phyloP scores from a whole-genome alignment of 257 asterid species.

The Capsicum chinense region DNA sequence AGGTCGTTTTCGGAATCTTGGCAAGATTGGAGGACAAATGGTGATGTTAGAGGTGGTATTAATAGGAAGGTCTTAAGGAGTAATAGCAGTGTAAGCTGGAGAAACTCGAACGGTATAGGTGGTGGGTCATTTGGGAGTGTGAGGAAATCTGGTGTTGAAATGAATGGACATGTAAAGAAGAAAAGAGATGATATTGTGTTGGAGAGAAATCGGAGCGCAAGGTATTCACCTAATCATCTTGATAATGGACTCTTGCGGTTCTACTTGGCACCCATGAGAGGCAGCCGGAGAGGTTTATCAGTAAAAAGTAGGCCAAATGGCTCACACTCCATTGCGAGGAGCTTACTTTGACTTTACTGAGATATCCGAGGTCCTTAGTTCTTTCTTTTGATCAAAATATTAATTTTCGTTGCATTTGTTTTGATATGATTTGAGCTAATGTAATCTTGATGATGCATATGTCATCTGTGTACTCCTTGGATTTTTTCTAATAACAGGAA shows the following conservation, averaged over 20 bases:
- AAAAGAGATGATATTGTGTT: conserved; percentile 62
- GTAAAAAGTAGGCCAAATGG: conserved; percentile 63
- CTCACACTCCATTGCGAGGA: conserved; percentile 67
- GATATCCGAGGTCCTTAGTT: conserved; percentile 47
- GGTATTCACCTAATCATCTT: conserved; percentile 67
- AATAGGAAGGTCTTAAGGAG: conserved; percentile 57
- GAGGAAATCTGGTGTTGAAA: conserved; percentile 59
- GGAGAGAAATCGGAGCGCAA: conserved; percentile 83
- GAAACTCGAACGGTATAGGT: conserved; percentile 43
- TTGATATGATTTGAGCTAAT: conserved; percentile 40
- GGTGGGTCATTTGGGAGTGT: conserved; percentile 64
- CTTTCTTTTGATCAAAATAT: conserved; percentile 20
- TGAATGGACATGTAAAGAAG: conserved; percentile 59
- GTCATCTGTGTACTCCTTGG: conserved; percentile 42
- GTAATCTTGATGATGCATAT: conserved; percentile 41
- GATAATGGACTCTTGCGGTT: conserved; percentile 84
- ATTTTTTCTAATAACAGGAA: conserved; percentile 49
- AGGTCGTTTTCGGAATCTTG: conserved; percentile 73
- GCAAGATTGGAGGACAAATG: conserved; percentile 58
- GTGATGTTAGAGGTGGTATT: conserved; percentile 48
- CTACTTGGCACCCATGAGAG: conserved; percentile 77
- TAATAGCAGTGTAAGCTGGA: conserved; percentile 86
- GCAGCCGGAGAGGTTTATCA: conserved; percentile 66
- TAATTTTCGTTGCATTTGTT: conserved; percentile 47
- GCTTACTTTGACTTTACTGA: conserved; percentile 68